phyloP scores from a whole-genome alignment of 345 rosid genomes.

The Physaria fendleri region DNA sequence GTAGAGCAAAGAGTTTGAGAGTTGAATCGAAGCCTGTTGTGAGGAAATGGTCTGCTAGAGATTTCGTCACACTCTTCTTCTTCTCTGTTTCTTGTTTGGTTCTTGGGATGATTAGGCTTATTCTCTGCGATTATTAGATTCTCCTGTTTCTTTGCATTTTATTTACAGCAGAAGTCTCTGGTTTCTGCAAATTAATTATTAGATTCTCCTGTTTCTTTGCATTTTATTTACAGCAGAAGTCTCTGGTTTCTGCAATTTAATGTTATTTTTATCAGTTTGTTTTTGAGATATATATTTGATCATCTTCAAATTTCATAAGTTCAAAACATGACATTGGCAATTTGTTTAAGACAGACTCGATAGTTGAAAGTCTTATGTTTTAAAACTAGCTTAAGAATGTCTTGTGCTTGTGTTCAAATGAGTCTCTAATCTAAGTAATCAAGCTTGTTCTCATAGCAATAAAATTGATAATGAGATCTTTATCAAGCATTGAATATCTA shows the following conservation, averaged over 20 bases:
- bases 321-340: neutral
- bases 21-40: conserved; percentile 63
- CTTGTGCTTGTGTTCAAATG: neutral
- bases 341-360: neutral
- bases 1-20: conserved; percentile 92
- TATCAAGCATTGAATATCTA: no score
- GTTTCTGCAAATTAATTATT: conserved; percentile 25
- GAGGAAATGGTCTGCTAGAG: conserved; percentile 78
- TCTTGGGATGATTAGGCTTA: conserved; percentile 63
- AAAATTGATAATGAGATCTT: no score
- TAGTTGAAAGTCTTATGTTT: neutral
- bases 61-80: conserved; percentile 72
- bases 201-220: no score
- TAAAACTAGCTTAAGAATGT: neutral
- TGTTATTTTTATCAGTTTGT: neutral
- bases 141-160: neutral
- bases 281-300: neutral
- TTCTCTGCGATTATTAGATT: conserved; percentile 57
- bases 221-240: conserved; percentile 16
- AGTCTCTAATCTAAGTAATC: no score
- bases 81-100: conserved; percentile 66
- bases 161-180: conserved; percentile 26
- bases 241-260: conserved; percentile 28
- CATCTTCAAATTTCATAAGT: neutral
- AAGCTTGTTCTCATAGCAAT: no score